A percentile compares a stretch with the other conserved stretches of the same genome.
Conservation (phyloP, 2,329 filamentous ascomycete species). For the Beauveria sp. region DNA sequence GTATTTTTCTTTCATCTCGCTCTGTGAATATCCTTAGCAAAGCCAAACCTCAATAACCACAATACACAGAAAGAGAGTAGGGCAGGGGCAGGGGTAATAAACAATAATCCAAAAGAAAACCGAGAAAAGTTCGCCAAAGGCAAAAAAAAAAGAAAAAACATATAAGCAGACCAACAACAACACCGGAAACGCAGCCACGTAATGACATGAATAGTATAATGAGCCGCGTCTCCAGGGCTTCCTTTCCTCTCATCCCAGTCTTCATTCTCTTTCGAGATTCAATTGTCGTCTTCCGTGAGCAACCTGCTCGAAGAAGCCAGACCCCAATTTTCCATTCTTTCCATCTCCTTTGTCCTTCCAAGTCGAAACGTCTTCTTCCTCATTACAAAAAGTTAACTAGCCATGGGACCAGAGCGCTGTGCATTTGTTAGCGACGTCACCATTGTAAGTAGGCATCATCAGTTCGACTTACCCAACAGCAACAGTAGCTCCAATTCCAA, state of each 20-base stretch:
- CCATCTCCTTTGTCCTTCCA: neutral
- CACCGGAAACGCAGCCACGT: conserved; percentile 11
- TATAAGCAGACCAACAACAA: conserved; percentile 1
- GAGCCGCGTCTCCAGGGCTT: neutral
- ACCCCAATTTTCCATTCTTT: conserved; percentile 3
- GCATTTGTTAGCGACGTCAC: conserved; percentile 11
- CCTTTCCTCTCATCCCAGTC: neutral
- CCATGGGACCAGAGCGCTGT: conserved; percentile 41
- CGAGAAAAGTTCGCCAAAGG: conserved; percentile 7
- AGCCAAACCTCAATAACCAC: conserved; percentile 4
- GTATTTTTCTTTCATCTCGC: conserved; percentile 11
- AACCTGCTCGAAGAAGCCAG: neutral
- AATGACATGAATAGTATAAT: conserved; percentile 10
- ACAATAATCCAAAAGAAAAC: conserved; percentile 10
- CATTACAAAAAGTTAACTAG: conserved; percentile 42
- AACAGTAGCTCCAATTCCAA: conserved; percentile 80
- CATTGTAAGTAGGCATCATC: neutral
- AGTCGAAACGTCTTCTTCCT: neutral
- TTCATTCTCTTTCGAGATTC: neutral
- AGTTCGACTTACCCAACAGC: conserved; percentile 71
- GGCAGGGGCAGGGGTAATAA: conserved; percentile 4
- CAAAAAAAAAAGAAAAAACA: neutral
- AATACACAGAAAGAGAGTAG: conserved; percentile 8
- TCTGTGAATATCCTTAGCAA: conserved; percentile 10
- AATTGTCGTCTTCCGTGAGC: neutral